phyloP scores from a whole-genome alignment of 129 eudicot genomes.

The Flaveria robusta region DNA sequence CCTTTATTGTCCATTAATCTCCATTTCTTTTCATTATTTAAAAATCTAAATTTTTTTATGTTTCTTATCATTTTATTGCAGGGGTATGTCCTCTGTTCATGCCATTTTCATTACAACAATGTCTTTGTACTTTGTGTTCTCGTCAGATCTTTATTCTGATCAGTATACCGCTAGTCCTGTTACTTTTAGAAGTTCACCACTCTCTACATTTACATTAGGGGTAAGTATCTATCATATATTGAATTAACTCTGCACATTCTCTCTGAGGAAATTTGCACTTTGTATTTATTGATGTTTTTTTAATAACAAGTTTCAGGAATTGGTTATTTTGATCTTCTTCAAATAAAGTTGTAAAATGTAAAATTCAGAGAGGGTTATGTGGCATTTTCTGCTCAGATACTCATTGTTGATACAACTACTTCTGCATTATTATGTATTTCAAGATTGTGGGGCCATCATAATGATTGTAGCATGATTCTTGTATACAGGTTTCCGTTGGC shows the following conservation, averaged over 20 bases:
- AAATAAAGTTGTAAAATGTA: not conserved
- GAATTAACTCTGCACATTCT: not conserved
- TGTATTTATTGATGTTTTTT: no score
- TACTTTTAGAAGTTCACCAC: constrained; percentile 68
- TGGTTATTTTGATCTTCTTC: not conserved
- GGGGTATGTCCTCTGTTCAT: constrained; percentile 84
- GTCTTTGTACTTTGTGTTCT: constrained; percentile 75
- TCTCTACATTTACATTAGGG: constrained; percentile 77
- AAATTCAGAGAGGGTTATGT: not conserved
- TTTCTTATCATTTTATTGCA: constrained; percentile 22
- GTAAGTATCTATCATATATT: constrained; percentile 47
- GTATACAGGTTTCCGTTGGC: constrained; percentile 82
- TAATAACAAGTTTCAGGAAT: no score
- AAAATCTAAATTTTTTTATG: not conserved
- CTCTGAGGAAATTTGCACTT: not conserved
- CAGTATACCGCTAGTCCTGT: constrained; percentile 41
- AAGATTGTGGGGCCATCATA: constrained; percentile 15
- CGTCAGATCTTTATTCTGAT: constrained; percentile 82
- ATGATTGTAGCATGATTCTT: constrained; percentile 23
- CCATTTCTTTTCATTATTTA: not conserved
- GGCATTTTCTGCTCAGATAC: not conserved
- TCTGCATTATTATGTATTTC: not conserved
- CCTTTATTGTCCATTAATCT: not conserved
- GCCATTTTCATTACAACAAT: constrained; percentile 76
- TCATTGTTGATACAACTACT: not conserved